Conservation (phyloP, 2,329 filamentous ascomycete genomes). For the Hymenoscyphus occultus region DNA sequence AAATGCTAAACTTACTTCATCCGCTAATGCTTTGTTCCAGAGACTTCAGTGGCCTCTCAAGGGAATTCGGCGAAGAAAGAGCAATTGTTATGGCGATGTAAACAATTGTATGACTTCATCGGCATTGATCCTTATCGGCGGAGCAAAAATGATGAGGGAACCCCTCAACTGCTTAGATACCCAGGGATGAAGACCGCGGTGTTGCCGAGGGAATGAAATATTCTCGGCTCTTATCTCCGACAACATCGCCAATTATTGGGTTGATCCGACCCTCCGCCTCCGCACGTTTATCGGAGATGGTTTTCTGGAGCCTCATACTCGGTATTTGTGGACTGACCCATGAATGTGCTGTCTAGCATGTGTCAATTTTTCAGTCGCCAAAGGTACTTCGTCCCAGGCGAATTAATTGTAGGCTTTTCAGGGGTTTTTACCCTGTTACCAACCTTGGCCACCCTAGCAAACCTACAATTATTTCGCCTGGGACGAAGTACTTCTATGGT, state of each 20-base stretch:
- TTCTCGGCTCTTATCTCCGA: neutral
- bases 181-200: neutral
- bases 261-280: neutral
- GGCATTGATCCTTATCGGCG: neutral
- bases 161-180: neutral
- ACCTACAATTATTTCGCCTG: no score
- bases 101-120: constrained; percentile 1
- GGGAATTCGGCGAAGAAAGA: neutral
- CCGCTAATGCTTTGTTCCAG: neutral
- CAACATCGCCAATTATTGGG: neutral
- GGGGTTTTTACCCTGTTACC: no score
- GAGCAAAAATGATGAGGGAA: neutral
- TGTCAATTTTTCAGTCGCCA: no score
- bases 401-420: no score
- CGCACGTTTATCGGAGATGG: neutral
- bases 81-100: neutral
- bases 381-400: no score
- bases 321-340: neutral
- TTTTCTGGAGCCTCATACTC: neutral
- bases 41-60: neutral
- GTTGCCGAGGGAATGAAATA: neutral
- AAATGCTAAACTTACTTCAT: neutral
- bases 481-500: no score
- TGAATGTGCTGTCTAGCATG: no score
- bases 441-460: no score